Conservation (phyloP, 495 filamentous ascomycete genomes). For the Evansstolkia leycettana region DNA sequence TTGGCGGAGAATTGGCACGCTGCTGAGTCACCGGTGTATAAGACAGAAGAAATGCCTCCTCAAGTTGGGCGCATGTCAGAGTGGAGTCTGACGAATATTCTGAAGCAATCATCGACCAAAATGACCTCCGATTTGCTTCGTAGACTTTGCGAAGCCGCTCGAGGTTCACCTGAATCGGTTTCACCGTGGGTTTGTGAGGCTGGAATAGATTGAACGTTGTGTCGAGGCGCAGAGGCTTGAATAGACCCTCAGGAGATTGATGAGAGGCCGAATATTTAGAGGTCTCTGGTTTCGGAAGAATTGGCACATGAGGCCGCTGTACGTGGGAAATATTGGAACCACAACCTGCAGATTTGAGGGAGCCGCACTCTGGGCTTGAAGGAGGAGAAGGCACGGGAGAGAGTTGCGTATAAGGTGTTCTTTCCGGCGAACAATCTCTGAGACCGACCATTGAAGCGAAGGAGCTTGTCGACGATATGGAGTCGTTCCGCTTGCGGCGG, state of each 20-base stretch:
- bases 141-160: conserved; percentile 57
- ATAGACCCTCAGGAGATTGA: background rate
- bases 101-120: conserved; percentile 59
- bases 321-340: conserved; percentile 10
- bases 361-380: conserved; percentile 30
- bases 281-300: conserved; percentile 47
- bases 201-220: conserved; percentile 9
- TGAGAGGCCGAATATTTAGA: background rate
- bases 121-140: conserved; percentile 51
- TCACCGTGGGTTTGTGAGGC: conserved; percentile 12
- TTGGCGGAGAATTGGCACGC: conserved; percentile 3
- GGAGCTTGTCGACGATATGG: conserved; percentile 42
- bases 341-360: conserved; percentile 2
- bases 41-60: conserved; percentile 38
- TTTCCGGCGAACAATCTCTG: conserved; percentile 9
- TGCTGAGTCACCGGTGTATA: background rate
- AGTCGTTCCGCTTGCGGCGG: conserved; percentile 54
- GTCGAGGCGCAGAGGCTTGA: conserved; percentile 10
- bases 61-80: conserved; percentile 49
- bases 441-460: conserved; percentile 13
- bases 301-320: conserved; percentile 37
- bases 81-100: conserved; percentile 48
- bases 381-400: conserved; percentile 30
- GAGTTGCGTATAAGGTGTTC: conserved; percentile 12
- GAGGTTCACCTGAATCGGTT: conserved; percentile 41